Conservation (phyloP, 2,329 filamentous ascomycete species). For the Blastomyces percursus region DNA sequence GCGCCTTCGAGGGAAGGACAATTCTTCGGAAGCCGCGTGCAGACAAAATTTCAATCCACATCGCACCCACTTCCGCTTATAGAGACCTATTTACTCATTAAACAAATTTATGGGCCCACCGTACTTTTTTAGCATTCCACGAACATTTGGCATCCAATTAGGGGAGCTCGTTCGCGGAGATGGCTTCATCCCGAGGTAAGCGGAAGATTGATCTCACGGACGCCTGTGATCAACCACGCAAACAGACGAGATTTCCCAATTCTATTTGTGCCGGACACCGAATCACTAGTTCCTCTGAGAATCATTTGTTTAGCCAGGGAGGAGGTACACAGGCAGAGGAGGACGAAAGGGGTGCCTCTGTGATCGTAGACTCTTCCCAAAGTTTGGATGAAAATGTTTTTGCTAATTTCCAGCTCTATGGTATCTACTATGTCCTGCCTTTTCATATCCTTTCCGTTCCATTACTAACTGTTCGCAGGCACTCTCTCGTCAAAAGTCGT, state of each 20-base stretch:
- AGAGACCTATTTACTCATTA: neutral
- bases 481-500: constrained; percentile 46
- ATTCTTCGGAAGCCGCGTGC: neutral
- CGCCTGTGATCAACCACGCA: neutral
- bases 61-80: neutral
- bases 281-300: neutral
- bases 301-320: constrained; percentile 18
- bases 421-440: constrained; percentile 22
- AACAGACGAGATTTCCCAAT: neutral
- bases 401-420: constrained; percentile 29
- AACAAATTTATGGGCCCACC: neutral
- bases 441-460: constrained; percentile 16
- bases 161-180: neutral
- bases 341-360: constrained; percentile 27
- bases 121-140: neutral
- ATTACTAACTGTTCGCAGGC: constrained; percentile 16
- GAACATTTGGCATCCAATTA: neutral
- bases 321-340: constrained; percentile 23
- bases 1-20: no score
- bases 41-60: neutral
- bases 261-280: neutral
- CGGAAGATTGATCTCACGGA: constrained; percentile 5
- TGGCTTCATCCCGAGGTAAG: neutral
- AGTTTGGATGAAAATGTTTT: constrained; percentile 27
- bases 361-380: constrained; percentile 25